Base-by-base conservation (phyloP, 306 rosid species). In the Quercus cerris region DNA sequence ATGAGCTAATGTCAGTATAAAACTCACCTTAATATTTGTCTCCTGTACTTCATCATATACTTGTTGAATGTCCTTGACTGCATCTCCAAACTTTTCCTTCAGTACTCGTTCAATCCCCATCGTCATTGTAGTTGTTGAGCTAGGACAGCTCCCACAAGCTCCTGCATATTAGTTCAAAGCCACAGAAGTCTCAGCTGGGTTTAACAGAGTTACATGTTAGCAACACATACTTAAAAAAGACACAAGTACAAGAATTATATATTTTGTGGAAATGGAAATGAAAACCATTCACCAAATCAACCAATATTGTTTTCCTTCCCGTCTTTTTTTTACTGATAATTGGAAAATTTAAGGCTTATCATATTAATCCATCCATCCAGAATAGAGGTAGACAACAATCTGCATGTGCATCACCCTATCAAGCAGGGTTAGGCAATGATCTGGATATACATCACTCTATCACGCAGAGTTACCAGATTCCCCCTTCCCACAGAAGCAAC, bases 41-140 rank as follows among this genome's bases (percentile, higher is more conserved):
- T 87, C 94, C 61, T 8, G 75, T 2, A 77, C 75, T 46, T 87
- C 89, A 67, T 89, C 93, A 57, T 79, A 85, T 0, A 93, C 89
- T 80, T 93, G 99, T 14, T 77, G 85, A 18, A 93, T 89, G 30
- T 93, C 94, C 86, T 83, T 90, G 20, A 96, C 79, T 0, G 91
- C 84, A 46, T 93, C 97, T 5, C 99, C 98, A 41, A 96, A 96
- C 84, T 93, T 96, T 17, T 96, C 99, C 84, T 93, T 95, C 0
- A 93, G 89, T 44, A 91, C 98, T 5, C 98, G 92, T 57, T 95
- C 98, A n/a, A 91, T 95, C 22, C 98, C 98, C 99, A 93, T 93
- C 70, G 82, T 90, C 99, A 96, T 91, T 3, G 99, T 95, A 14
- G 97, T 95, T 8, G 98, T 95, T 15, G 99, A 96, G 91, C 97